phyloP scores from a whole-genome alignment of 805 yeast species.

The Diddensiella santjacobensis region DNA sequence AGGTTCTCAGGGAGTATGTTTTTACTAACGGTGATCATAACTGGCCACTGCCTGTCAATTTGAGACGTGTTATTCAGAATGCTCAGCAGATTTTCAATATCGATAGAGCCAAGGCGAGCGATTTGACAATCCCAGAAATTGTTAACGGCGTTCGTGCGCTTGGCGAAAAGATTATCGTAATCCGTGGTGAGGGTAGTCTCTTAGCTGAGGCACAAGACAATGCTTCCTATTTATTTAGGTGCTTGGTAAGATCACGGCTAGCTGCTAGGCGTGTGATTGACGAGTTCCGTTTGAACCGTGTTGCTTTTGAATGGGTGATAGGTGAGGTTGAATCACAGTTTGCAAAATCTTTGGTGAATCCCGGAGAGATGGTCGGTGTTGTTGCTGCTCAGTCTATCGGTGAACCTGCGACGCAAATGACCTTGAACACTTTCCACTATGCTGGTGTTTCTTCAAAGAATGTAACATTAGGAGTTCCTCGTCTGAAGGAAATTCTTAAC shows the following conservation, averaged over 20 bases:
- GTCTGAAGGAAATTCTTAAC: conserved; percentile 97
- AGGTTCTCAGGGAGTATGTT: conserved; percentile 68
- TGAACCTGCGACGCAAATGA: conserved; percentile 99
- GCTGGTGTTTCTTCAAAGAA: conserved; percentile 99
- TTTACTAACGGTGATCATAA: conserved; percentile 91
- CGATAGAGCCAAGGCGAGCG: conserved; percentile 87
- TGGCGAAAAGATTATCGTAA: conserved; percentile 62
- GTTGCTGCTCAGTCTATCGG: conserved; percentile 98
- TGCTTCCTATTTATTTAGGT: conserved; percentile 86
- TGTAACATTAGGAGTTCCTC: conserved; percentile 98
- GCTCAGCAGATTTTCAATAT: conserved; percentile 96
- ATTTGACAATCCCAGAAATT: conserved; percentile 79
- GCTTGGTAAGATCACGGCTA: conserved; percentile 86
- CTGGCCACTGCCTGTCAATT: conserved; percentile 97
- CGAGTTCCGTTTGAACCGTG: conserved; percentile 78
- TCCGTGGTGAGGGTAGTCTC: conserved; percentile 76
- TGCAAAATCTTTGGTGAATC: conserved; percentile 84
- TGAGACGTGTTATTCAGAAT: conserved; percentile 93
- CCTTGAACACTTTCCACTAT: conserved; percentile 92
- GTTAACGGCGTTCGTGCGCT: conserved; percentile 67
- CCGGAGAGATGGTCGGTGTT: conserved; percentile 98
- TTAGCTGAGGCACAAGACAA: conserved; percentile 84
- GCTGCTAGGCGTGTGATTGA: conserved; percentile 88
- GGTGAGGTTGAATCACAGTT: conserved; percentile 94
- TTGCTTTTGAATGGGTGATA: conserved; percentile 92